These are phyloP conservation scores for Phytophthora pisi DNA, from an alignment of 352 stramenopile species.

Conservation along the genomic window DNA sequence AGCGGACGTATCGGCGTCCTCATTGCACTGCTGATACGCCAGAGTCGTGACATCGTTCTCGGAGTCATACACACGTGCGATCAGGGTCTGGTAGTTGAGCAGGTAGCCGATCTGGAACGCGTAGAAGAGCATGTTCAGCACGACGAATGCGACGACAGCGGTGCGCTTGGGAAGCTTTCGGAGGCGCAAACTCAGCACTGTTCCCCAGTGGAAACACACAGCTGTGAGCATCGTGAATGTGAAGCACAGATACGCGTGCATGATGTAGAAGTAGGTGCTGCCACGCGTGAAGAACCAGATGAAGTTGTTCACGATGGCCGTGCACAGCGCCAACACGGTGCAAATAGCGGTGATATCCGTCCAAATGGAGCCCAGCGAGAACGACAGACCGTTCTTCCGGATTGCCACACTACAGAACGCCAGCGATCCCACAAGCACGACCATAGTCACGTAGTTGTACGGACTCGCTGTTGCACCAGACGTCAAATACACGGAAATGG, in stretches of 20 bases:
- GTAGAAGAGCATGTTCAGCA: constrained; percentile 84
- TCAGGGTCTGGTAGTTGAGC: constrained; percentile 69
- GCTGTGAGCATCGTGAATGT: constrained; percentile 90
- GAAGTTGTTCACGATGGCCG: constrained; percentile 84
- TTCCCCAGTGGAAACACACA: constrained; percentile 90
- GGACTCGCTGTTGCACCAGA: constrained; percentile 68
- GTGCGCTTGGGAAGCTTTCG: constrained; percentile 77
- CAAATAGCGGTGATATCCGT: constrained; percentile 88
- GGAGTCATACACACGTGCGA: constrained; percentile 72
- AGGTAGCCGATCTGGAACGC: constrained; percentile 75
- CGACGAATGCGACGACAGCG: constrained; percentile 66
- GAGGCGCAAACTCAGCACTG: constrained; percentile 78
- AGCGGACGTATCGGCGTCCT: constrained; percentile 50
- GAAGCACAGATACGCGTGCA: constrained; percentile 78
- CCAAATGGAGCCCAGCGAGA: constrained; percentile 87
- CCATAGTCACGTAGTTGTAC: constrained; percentile 91
- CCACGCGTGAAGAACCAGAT: constrained; percentile 75
- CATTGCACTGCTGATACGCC: constrained; percentile 83
- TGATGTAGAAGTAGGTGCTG: constrained; percentile 86
- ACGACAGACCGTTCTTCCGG: constrained; percentile 79
- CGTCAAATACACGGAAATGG: constrained; percentile 75
- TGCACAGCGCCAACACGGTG: constrained; percentile 74
- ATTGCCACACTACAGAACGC: constrained; percentile 86
- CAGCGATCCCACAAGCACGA: constrained; percentile 81
- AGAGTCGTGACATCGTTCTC: constrained; percentile 74